These are phyloP conservation scores for Naganishia friedmannii DNA, from an alignment of 768 basidiomycete species.

Conservation along the genomic window DNA sequence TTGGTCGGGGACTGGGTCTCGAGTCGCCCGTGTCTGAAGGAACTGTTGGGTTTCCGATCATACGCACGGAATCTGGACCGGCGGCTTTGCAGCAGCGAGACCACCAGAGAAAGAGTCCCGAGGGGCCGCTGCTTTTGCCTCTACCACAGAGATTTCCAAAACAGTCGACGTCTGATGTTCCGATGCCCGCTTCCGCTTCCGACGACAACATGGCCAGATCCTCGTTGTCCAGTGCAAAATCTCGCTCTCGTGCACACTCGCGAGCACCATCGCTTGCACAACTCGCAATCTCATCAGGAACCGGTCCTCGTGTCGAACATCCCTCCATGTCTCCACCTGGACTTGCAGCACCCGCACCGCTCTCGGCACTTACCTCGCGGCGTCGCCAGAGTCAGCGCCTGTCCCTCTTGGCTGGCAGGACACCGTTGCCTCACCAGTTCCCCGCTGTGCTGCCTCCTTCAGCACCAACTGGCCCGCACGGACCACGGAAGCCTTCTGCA, in stretches of 20 bases:
- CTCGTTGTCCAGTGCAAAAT: background rate
- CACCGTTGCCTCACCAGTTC: slow-evolving; percentile 47
- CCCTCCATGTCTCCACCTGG: background rate
- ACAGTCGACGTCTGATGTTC: background rate
- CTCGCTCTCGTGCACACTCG: slow-evolving; percentile 23
- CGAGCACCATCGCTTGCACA: slow-evolving; percentile 23
- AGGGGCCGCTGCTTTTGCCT: background rate
- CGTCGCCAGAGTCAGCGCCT: slow-evolving; percentile 42
- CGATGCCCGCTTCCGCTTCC: background rate
- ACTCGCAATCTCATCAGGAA: background rate
- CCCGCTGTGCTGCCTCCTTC: slow-evolving; percentile 48
- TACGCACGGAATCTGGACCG: slow-evolving; percentile 17
- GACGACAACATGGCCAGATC: background rate
- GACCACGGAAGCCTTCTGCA: slow-evolving; percentile 32
- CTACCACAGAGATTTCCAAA: background rate
- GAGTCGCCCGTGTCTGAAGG: background rate
- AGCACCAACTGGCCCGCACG: slow-evolving; percentile 21
- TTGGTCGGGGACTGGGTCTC: slow-evolving; percentile 40
- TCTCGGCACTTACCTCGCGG: slow-evolving; percentile 34
- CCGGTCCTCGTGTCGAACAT: background rate
- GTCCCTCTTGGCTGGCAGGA: slow-evolving; percentile 47
- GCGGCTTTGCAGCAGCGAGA: background rate
- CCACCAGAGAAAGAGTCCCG: background rate
- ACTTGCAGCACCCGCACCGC: slow-evolving; percentile 9
- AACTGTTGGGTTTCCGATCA: background rate